Conservation (phyloP, 306 rosid genomes). For the Citrullus amarus region DNA sequence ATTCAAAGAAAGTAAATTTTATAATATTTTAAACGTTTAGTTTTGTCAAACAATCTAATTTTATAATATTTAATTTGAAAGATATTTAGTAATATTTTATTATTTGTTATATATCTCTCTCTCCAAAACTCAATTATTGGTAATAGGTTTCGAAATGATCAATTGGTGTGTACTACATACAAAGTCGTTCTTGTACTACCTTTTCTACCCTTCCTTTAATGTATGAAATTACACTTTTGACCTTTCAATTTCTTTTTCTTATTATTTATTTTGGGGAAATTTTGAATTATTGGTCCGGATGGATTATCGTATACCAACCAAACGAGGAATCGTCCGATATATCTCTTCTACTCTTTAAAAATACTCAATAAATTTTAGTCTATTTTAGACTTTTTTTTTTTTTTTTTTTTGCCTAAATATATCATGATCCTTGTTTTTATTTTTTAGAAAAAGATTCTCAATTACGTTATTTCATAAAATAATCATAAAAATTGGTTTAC, state of each 20-base stretch:
- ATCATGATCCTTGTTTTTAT: too few relatives aligned
- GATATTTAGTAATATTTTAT: background rate
- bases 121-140: constrained; percentile 21
- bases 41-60: constrained; percentile 22
- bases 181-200: background rate
- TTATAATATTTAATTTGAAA: constrained; percentile 3
- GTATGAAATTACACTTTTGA: background rate
- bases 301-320: background rate
- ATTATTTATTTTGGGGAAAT: background rate
- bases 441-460: too few relatives aligned
- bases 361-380: background rate
- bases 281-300: background rate
- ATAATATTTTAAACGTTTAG: constrained; percentile 11
- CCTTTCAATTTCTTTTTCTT: background rate
- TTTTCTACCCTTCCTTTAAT: background rate
- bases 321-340: background rate
- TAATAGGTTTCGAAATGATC: background rate
- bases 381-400: background rate
- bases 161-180: background rate
- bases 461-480: too few relatives aligned
- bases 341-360: background rate
- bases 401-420: too few relatives aligned
- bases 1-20: constrained; percentile 24
- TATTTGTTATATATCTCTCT: constrained; percentile 1
- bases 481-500: too few relatives aligned